These are phyloP conservation scores for Colletotrichum sp. DNA, from an alignment of 2,329 filamentous ascomycete species.

Conservation along the genomic window DNA sequence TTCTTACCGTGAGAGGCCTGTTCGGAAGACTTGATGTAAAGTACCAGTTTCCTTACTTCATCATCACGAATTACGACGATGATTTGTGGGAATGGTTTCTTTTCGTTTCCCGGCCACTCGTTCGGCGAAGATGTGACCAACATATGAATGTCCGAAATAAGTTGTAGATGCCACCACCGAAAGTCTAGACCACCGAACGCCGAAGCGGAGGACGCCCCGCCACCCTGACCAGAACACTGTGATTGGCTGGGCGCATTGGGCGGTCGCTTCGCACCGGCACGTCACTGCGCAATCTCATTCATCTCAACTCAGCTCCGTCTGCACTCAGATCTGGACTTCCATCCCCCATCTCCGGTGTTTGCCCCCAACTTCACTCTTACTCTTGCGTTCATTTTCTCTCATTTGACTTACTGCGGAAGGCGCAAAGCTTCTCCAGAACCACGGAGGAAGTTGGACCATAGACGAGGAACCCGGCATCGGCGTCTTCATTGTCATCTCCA, in stretches of 20 bases:
- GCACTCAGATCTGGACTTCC: neutral
- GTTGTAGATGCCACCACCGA: neutral
- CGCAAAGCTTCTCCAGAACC: neutral
- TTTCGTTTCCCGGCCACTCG: neutral
- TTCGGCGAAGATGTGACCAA: neutral
- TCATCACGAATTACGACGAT: fast-evolving
- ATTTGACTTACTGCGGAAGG: neutral
- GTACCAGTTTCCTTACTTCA: neutral
- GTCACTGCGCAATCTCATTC: neutral
- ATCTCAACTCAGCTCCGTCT: neutral
- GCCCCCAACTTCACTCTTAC: neutral
- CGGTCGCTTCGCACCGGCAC: neutral
- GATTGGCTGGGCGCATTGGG: neutral
- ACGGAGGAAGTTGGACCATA: neutral
- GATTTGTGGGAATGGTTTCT: neutral
- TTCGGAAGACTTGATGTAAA: neutral
- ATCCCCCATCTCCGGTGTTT: neutral
- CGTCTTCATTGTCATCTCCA: neutral
- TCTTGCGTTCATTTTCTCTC: neutral
- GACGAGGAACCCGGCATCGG: neutral
- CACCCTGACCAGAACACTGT: neutral
- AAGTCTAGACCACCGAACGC: slow-evolving; percentile 6
- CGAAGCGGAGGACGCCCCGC: slow-evolving; percentile 7
- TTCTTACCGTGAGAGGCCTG: neutral
- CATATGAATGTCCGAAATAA: neutral